Evolutionary conservation across 2,329 filamentous ascomycete genomes (phyloP).

Genomic region (Colletotrichum cereale): DNA sequence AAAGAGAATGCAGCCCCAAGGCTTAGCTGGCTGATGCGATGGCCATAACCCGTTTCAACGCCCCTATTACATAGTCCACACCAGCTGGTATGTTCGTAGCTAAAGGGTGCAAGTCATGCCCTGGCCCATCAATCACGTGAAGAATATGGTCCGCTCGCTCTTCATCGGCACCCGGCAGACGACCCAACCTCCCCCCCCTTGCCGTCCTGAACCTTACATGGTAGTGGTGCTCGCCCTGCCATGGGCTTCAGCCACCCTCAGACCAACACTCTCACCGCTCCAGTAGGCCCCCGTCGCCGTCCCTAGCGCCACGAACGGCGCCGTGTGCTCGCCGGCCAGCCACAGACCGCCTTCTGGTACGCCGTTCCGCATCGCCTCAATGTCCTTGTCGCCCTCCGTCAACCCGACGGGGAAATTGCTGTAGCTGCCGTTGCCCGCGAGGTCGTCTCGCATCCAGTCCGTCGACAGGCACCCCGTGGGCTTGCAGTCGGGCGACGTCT

Average conservation of each 20-base stretch:
- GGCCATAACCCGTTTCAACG: slow-evolving; percentile 3
- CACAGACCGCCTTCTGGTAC: slow-evolving; percentile 78
- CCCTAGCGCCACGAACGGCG: slow-evolving; percentile 88
- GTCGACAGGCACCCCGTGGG: slow-evolving; percentile 77
- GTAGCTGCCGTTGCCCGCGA: slow-evolving; percentile 87
- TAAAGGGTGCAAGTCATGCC: background rate
- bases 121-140: slow-evolving; percentile 4
- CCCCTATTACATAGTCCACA: background rate
- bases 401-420: slow-evolving; percentile 86
- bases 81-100: background rate
- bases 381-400: slow-evolving; percentile 76
- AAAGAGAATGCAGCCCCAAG: slow-evolving; percentile 2
- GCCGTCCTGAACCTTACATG: slow-evolving; percentile 1
- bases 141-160: background rate
- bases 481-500: slow-evolving; percentile 65
- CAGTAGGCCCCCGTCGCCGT: slow-evolving; percentile 93
- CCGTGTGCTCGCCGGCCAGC: slow-evolving; percentile 92
- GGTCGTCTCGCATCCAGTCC: slow-evolving; percentile 81
- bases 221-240: slow-evolving; percentile 43
- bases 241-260: slow-evolving; percentile 71
- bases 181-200: background rate
- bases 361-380: slow-evolving; percentile 73
- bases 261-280: slow-evolving; percentile 85
- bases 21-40: slow-evolving; percentile 5
- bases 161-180: background rate